phyloP scores from a whole-genome alignment of 2,329 filamentous ascomycete genomes.

The Alternaria ethzedia region DNA sequence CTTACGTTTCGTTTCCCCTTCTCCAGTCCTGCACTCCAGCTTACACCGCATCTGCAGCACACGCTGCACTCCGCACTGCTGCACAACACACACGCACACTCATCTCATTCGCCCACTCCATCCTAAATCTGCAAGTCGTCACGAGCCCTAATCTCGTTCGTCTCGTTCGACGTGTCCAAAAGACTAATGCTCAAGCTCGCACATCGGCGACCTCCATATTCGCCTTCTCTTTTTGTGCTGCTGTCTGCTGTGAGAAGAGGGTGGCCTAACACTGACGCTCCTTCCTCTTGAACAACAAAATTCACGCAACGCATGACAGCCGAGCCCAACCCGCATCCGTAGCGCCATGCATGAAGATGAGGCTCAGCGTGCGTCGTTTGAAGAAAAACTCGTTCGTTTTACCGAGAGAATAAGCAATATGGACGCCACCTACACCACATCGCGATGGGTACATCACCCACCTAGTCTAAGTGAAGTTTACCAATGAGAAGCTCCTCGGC shows the following conservation, averaged over 20 bases:
- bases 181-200: slow-evolving; percentile 5
- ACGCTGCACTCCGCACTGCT: slow-evolving; percentile 20
- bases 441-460: background rate
- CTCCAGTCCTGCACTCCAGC: slow-evolving; percentile 11
- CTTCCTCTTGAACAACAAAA: background rate
- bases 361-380: slow-evolving; percentile 14
- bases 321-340: background rate
- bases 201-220: slow-evolving; percentile 12
- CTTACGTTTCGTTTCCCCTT: background rate
- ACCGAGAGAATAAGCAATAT: slow-evolving; percentile 24
- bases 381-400: background rate
- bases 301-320: slow-evolving; percentile 1
- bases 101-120: background rate
- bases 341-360: slow-evolving; percentile 18
- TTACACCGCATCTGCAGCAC: slow-evolving; percentile 16
- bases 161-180: background rate
- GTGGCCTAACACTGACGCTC: background rate
- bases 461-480: background rate
- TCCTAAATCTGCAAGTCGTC: slow-evolving; percentile 7
- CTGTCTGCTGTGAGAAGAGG: background rate
- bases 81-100: slow-evolving; percentile 13
- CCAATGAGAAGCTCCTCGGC: background rate
- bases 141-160: slow-evolving; percentile 2
- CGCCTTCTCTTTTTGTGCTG: background rate
- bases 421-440: background rate